Evolutionary conservation across 75 land plant species (phyloP).

Genomic region (Cryptomeria japonica): DNA sequence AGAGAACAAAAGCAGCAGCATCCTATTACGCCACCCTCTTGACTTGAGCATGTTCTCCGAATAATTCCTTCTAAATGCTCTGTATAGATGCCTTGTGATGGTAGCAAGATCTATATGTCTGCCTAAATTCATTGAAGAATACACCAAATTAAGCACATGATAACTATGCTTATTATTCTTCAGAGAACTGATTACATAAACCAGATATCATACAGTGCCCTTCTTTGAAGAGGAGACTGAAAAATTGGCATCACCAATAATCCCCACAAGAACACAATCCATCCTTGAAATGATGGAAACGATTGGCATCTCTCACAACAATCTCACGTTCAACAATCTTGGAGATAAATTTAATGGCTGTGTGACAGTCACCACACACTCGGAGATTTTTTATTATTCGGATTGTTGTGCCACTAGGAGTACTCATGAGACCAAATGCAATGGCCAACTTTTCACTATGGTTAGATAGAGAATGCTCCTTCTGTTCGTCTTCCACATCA

Average conservation of each 20-base stretch:
- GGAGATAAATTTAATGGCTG: constrained; percentile 13
- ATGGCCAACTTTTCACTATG: constrained; percentile 17
- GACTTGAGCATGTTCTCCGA: constrained; percentile 3
- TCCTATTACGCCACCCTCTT: neutral
- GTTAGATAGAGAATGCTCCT: constrained; percentile 7
- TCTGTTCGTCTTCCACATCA: constrained; percentile 15
- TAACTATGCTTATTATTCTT: neutral
- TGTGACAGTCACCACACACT: constrained; percentile 19
- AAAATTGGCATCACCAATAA: constrained; percentile 10
- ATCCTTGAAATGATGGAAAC: constrained; percentile 14
- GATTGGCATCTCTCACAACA: constrained; percentile 16
- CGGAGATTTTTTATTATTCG: constrained; percentile 17
- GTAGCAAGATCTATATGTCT: neutral
- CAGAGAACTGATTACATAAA: neutral
- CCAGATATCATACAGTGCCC: neutral
- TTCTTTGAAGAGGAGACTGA: neutral
- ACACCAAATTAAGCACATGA: neutral
- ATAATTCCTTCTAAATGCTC: neutral
- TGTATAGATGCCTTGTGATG: neutral
- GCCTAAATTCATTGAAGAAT: neutral
- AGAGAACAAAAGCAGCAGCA: neutral
- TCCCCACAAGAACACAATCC: constrained; percentile 17
- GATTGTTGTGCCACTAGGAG: constrained; percentile 14
- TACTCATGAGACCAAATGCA: constrained; percentile 7
- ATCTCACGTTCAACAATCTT: constrained; percentile 12